phyloP scores from a whole-genome alignment of 176 grass and related monocot genomes.

The Cenchrus fungigraminus region DNA sequence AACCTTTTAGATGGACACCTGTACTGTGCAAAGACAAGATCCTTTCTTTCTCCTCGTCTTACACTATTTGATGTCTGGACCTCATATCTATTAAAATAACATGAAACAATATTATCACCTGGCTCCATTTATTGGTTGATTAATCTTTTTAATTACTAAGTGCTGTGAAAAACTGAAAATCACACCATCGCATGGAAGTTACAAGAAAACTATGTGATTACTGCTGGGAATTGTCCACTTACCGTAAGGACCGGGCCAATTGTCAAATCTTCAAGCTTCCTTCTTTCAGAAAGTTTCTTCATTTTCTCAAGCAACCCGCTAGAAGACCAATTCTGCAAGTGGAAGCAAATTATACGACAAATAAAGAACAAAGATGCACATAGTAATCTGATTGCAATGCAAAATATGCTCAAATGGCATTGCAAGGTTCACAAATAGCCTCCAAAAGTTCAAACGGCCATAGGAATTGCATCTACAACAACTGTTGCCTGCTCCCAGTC shows the following conservation, averaged over 20 bases:
- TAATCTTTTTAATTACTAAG: conserved; percentile 14
- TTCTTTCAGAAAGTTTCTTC: conserved; percentile 76
- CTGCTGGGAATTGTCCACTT: conserved; percentile 38
- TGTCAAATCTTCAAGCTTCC: conserved; percentile 93
- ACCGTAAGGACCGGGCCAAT: conserved; percentile 94
- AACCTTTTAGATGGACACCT: conserved; percentile 12
- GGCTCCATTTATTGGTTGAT: not conserved
- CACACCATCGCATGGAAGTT: not conserved
- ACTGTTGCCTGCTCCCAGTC: not conserved
- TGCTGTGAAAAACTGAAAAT: not conserved
- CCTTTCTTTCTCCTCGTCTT: not conserved
- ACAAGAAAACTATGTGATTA: conserved; percentile 8
- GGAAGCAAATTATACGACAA: conserved; percentile 34
- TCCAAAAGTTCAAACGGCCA: not conserved
- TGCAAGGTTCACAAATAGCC: not conserved
- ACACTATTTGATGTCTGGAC: conserved; percentile 22
- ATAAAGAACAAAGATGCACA: conserved; percentile 16
- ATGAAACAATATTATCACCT: not conserved
- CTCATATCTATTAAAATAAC: conserved; percentile 6
- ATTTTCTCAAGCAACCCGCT: conserved; percentile 84
- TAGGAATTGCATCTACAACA: not conserved
- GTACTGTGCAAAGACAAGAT: conserved; percentile 13
- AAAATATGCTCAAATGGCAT: conserved; percentile 14
- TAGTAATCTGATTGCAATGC: not conserved
- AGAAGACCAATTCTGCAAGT: conserved; percentile 86